Evolutionary conservation across 2,329 filamentous ascomycete genomes (phyloP).

Genomic region (Fusarium abutilonis): DNA sequence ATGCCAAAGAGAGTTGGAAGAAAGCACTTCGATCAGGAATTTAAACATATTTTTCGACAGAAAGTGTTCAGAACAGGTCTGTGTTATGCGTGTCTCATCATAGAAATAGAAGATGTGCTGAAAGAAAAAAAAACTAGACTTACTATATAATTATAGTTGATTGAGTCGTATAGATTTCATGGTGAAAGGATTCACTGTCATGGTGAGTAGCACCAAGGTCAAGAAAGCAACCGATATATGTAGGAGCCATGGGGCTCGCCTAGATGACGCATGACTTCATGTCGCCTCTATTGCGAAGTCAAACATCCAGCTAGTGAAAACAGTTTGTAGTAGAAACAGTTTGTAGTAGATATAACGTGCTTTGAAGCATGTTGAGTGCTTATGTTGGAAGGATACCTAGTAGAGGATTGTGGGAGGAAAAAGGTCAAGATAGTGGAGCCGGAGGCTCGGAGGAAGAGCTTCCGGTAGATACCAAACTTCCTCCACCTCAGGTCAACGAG

Average conservation of each 20-base stretch:
- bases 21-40: slow-evolving; percentile 39
- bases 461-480: slow-evolving; percentile 9
- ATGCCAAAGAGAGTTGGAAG: slow-evolving; percentile 6
- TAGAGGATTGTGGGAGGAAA: background rate
- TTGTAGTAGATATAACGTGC: background rate
- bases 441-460: slow-evolving; percentile 10
- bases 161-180: background rate
- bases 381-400: background rate
- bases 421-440: slow-evolving; percentile 15
- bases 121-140: slow-evolving; percentile 10
- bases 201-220: slow-evolving; percentile 6
- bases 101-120: slow-evolving; percentile 17
- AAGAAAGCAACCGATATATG: background rate
- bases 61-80: slow-evolving; percentile 50
- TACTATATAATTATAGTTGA: slow-evolving; percentile 10
- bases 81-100: slow-evolving; percentile 49
- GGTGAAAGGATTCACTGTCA: background rate
- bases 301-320: too few species aligned
- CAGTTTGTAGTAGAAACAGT: too few species aligned
- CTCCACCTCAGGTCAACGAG: background rate
- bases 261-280: slow-evolving; percentile 6
- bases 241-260: background rate
- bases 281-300: background rate
- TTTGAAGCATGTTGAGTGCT: background rate
- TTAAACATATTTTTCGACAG: slow-evolving; percentile 47